These are phyloP conservation scores for Capsicum rhomboideum DNA, from an alignment of 257 asterid species.

Conservation along the genomic window DNA sequence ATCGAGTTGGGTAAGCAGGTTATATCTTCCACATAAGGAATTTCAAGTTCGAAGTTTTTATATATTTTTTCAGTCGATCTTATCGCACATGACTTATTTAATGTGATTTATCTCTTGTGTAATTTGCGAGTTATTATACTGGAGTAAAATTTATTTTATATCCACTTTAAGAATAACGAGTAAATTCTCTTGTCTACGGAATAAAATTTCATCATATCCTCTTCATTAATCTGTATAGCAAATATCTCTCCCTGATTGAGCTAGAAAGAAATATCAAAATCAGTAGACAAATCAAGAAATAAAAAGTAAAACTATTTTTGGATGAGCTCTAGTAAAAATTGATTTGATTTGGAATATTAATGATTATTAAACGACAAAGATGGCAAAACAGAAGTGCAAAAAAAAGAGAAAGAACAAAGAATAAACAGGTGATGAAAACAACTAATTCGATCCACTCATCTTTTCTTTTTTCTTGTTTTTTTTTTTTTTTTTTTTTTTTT, in stretches of 20 bases:
- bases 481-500: background rate
- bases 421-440: background rate
- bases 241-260: background rate
- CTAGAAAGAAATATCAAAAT: background rate
- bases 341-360: slow-evolving; percentile 1
- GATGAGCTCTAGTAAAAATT: background rate
- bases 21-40: too few species aligned
- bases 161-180: too few species aligned
- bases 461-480: too few species aligned
- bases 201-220: background rate
- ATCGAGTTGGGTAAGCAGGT: too few species aligned
- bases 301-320: background rate
- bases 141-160: too few species aligned
- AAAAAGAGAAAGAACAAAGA: background rate
- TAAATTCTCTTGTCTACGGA: too few species aligned
- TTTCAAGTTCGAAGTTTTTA: too few species aligned
- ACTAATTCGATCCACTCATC: background rate
- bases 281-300: background rate
- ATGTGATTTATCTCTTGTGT: too few species aligned
- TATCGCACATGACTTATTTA: too few species aligned
- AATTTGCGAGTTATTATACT: too few species aligned
- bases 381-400: background rate
- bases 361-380: background rate
- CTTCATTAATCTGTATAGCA: background rate
- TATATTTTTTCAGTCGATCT: too few species aligned